Evolutionary conservation across 495 filamentous ascomycete genomes (phyloP), one percentile per base, ranked within the genome.

Genomic region (Xeromyces bisporus): DNA sequence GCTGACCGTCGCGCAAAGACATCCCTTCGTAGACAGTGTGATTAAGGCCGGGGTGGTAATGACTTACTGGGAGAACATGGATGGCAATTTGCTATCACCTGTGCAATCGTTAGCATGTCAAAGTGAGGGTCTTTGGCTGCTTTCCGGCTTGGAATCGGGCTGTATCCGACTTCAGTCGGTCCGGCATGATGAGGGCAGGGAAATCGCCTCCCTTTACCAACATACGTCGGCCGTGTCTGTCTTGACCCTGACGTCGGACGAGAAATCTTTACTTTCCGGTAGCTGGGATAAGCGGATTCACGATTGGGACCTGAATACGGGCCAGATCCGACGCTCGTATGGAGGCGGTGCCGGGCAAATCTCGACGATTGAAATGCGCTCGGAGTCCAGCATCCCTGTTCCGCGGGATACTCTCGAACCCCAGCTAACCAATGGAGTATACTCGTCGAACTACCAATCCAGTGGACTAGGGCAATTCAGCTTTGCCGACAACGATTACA

Each of bases 11-110:
- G 89, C 89, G 24, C 89, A 99, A 58, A 61, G 80, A 29, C 89
- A 99, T 55, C 89, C 91, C 0, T 99, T 96, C 41, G 89, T 99
- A 20, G 89, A 99, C 46, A 92, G 80, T 39, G 89, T 99, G 10
- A 78, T 82, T 23, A 96, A 94, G 50, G 85, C 85, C 8, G 89
- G 87, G 1, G 73, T 92, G 10, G 55, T 94, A 31, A 71, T 93
- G 68, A 89, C 77, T 44, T 97, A 96, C 49, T 99, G 91, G 89
- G 91, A 91, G 48, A 96, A 93, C 40, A 62, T 58, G 47, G 73
- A 79, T 38, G 70, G 52, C 2, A 55, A 42, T 32, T 37, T 46
- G 18, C 24, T 87, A 18, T 91, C 82, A 14, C 83, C 89, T 0
- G 86, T 99, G 1, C 96, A 99, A 48, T 92, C 83, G 11, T 55